phyloP scores from a whole-genome alignment of 208 protist genomes.

The Trypanosoma cruzi region DNA sequence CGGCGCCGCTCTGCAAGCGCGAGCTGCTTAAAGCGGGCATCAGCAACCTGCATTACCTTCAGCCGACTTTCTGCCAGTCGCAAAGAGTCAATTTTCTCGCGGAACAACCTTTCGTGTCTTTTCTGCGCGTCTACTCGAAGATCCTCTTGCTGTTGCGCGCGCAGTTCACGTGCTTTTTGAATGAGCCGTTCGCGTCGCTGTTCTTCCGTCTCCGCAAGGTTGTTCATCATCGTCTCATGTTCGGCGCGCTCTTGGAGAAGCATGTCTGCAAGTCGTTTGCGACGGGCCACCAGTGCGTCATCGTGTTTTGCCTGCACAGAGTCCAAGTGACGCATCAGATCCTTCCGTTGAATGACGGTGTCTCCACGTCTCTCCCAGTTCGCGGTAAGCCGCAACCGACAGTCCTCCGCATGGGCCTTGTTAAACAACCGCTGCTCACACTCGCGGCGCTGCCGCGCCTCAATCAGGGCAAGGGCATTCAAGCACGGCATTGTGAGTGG shows the following conservation, averaged over 20 bases:
- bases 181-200: conserved; percentile 84
- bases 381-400: conserved; percentile 39
- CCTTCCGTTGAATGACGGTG: conserved; percentile 38
- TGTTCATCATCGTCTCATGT: conserved; percentile 72
- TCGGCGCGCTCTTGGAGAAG: conserved; percentile 56
- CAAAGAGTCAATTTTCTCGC: conserved; percentile 76
- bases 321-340: conserved; percentile 70
- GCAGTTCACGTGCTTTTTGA: conserved; percentile 71
- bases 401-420: conserved; percentile 41
- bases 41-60: conserved; percentile 84
- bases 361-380: conserved; percentile 72
- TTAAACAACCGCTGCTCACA: conserved; percentile 64
- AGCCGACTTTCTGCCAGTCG: conserved; percentile 85
- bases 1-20: conserved; percentile 41
- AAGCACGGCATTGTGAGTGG: conserved; percentile 15
- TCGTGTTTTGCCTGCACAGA: conserved; percentile 79
- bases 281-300: conserved; percentile 72
- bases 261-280: conserved; percentile 69
- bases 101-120: conserved; percentile 74
- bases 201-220: conserved; percentile 78
- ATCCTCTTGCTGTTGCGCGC: conserved; percentile 56
- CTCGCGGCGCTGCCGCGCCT: conserved; percentile 68
- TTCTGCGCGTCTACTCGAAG: conserved; percentile 50
- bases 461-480: conserved; percentile 42
- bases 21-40: conserved; percentile 75